These are phyloP conservation scores for Arctium minus DNA, from an alignment of 129 eudicot genomes.

Conservation along the genomic window DNA sequence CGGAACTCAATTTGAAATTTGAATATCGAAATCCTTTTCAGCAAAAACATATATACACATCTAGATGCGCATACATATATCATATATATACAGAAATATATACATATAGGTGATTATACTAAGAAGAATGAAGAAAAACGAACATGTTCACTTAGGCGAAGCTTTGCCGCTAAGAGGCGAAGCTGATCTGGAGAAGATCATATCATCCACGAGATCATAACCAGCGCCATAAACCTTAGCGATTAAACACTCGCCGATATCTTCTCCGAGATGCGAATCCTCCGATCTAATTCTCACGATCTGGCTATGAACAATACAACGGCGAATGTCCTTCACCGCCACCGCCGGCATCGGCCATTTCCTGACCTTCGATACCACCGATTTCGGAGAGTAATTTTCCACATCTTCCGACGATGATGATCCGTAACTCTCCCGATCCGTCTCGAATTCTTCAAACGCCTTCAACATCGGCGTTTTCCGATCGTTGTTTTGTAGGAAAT, in stretches of 20 bases:
- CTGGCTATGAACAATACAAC: slow-evolving; percentile 38
- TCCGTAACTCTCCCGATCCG: slow-evolving; percentile 44
- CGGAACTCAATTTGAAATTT: background rate
- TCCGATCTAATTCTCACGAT: slow-evolving; percentile 61
- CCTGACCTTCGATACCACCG: slow-evolving; percentile 28
- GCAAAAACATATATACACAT: background rate
- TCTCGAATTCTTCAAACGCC: slow-evolving; percentile 25
- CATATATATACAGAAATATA: background rate
- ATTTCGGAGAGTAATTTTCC: slow-evolving; percentile 44
- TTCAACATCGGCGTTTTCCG: slow-evolving; percentile 18
- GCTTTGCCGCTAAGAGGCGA: slow-evolving; percentile 58
- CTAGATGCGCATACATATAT: background rate
- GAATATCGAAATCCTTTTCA: background rate
- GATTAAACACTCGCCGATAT: slow-evolving; percentile 29
- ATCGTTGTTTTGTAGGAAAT: background rate
- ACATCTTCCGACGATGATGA: slow-evolving; percentile 44
- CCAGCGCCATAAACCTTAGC: background rate
- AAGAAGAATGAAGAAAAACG: background rate
- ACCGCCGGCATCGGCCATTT: background rate
- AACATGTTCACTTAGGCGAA: slow-evolving; percentile 13
- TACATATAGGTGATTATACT: background rate
- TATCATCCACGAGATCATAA: slow-evolving; percentile 15
- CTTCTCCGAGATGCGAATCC: slow-evolving; percentile 59
- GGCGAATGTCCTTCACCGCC: slow-evolving; percentile 4
- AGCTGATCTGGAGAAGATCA: slow-evolving; percentile 39